These are phyloP conservation scores for Curvularia sp. DNA, from an alignment of 2,329 filamentous ascomycete genomes.

Conservation along the genomic window DNA sequence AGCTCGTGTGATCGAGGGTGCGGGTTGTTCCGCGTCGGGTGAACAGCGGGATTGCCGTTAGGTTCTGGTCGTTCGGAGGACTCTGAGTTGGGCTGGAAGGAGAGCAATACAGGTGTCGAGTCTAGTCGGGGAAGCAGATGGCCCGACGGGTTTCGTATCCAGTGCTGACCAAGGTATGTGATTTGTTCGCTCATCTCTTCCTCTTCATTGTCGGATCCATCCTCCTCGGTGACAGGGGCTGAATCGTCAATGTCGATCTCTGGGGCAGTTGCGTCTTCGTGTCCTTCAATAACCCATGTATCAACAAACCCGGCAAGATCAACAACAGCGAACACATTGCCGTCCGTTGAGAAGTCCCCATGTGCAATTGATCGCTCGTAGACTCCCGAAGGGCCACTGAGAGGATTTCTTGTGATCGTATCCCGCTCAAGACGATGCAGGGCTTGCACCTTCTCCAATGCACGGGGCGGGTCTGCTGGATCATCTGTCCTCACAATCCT, in stretches of 20 bases:
- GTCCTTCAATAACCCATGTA: conserved; percentile 76
- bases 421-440: conserved; percentile 50
- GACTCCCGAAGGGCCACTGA: conserved; percentile 70
- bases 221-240: conserved; percentile 35
- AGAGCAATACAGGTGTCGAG: conserved; percentile 54
- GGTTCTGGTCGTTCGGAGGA: conserved; percentile 36
- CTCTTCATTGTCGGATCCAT: conserved; percentile 51
- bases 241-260: conserved; percentile 50
- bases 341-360: conserved; percentile 79
- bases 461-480: conserved; percentile 45
- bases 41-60: conserved; percentile 58
- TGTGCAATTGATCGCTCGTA: conserved; percentile 81
- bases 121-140: conserved; percentile 56
- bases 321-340: conserved; percentile 76
- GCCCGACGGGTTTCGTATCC: conserved; percentile 76
- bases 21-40: conserved; percentile 59
- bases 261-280: conserved; percentile 58
- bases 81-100: conserved; percentile 52
- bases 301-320: conserved; percentile 88
- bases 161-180: conserved; percentile 68
- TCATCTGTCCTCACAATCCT: conserved; percentile 56
- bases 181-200: conserved; percentile 58
- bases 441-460: conserved; percentile 49
- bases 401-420: conserved; percentile 39
- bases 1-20: conserved; percentile 64